These are phyloP conservation scores for Marasmius fiardii DNA, from an alignment of 1,284 basidiomycete genomes.

Conservation along the genomic window DNA sequence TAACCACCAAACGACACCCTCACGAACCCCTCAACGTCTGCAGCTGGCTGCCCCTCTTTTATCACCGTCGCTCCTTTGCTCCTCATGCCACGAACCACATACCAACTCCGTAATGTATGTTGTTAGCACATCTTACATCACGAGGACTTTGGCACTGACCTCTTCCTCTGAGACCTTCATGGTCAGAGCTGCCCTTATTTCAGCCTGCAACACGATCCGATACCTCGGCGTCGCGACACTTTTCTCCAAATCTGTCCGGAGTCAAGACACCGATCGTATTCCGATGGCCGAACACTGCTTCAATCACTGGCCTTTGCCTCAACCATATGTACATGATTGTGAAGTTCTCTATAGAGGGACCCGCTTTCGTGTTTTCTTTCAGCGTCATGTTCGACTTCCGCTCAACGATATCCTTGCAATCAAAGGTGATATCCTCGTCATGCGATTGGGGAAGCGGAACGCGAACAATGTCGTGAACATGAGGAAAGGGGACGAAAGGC, in stretches of 20 bases:
- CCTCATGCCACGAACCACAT: neutral
- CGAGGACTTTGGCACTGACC: neutral
- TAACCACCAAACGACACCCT: neutral
- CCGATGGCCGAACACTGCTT: neutral
- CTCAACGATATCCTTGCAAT: neutral
- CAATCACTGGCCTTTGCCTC: neutral
- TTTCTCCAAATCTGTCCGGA: neutral
- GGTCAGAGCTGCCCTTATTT: neutral
- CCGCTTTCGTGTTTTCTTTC: neutral
- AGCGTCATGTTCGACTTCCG: neutral
- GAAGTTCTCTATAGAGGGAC: neutral
- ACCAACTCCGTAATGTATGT: neutral
- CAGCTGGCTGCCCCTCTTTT: neutral
- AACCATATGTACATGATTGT: neutral
- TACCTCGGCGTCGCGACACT: neutral
- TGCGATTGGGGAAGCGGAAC: neutral
- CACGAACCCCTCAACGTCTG: neutral
- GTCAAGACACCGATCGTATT: neutral
- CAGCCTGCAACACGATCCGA: neutral
- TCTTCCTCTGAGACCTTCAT: neutral
- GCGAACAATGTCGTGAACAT: neutral
- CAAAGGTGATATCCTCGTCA: neutral
- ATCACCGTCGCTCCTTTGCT: neutral
- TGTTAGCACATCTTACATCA: neutral
- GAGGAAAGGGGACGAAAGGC: neutral